Conservation (phyloP, 2,329 filamentous ascomycete species). For the Ceratocystis lukuohia region DNA sequence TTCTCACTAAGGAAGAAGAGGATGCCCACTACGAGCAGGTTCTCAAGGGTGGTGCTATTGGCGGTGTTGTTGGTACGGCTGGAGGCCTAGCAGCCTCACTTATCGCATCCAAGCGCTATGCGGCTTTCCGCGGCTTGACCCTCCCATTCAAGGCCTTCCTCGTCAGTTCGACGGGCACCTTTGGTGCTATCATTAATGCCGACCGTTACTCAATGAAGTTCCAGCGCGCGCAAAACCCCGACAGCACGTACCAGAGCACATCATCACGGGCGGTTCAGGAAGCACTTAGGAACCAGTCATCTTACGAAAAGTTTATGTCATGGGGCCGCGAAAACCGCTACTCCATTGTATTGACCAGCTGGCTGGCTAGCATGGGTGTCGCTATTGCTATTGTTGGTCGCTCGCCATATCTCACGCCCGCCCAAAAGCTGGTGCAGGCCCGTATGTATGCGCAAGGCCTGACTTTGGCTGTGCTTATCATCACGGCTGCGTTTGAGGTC, state of each 20-base stretch:
- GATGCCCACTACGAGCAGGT: conserved; percentile 69
- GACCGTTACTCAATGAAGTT: conserved; percentile 55
- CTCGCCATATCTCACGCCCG: conserved; percentile 57
- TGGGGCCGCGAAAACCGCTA: conserved; percentile 77
- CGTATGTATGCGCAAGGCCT: conserved; percentile 87
- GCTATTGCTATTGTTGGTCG: conserved; percentile 65
- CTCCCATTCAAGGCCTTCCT: conserved; percentile 86
- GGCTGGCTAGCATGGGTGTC: conserved; percentile 66
- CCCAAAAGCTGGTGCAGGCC: conserved; percentile 86
- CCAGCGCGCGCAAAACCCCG: conserved; percentile 57
- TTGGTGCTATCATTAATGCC: conserved; percentile 75
- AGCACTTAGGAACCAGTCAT: conserved; percentile 42
- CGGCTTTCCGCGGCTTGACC: conserved; percentile 67
- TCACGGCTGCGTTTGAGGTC: conserved; percentile 69
- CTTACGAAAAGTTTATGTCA: conserved; percentile 47
- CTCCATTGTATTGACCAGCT: conserved; percentile 67
- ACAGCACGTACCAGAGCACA: conserved; percentile 51
- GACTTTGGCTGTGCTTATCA: conserved; percentile 70
- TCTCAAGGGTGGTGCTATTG: conserved; percentile 63
- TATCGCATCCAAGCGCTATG: conserved; percentile 56
- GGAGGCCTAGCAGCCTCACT: conserved; percentile 55
- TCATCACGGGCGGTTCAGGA: conserved; percentile 43
- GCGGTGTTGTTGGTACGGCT: conserved; percentile 54
- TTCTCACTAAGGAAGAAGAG: conserved; percentile 90
- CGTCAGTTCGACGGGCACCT: conserved; percentile 67